phyloP scores from a whole-genome alignment of 2,329 filamentous ascomycete species.

The Venturia carpophila region DNA sequence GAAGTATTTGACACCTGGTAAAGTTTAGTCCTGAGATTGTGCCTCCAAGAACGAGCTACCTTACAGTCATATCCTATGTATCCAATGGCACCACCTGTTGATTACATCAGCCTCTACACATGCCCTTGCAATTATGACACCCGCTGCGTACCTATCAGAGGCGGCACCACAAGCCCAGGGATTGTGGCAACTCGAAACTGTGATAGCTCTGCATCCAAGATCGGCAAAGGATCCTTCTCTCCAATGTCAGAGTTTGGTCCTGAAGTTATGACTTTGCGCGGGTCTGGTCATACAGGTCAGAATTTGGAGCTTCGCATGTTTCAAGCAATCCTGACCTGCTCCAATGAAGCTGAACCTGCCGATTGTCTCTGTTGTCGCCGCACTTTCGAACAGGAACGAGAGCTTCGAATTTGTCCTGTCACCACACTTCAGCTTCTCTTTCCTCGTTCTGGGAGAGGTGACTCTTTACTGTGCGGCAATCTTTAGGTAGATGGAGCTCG shows the following conservation, averaged over 20 bases:
- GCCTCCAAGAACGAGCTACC: background rate
- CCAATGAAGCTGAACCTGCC: slow-evolving; percentile 95
- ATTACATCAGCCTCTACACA: background rate
- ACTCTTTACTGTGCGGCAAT: slow-evolving; percentile 60
- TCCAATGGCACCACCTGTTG: slow-evolving; percentile 73
- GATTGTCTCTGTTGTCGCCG: slow-evolving; percentile 81
- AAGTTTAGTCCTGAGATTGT: background rate
- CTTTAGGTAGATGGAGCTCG: slow-evolving; percentile 92
- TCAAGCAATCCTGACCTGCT: slow-evolving; percentile 45
- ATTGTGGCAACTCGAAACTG: slow-evolving; percentile 74
- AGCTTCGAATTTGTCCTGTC: slow-evolving; percentile 57
- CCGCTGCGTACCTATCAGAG: slow-evolving; percentile 50
- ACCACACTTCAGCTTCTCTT: slow-evolving; percentile 1
- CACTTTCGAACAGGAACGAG: slow-evolving; percentile 94
- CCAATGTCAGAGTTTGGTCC: slow-evolving; percentile 80
- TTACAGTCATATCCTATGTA: slow-evolving; percentile 92
- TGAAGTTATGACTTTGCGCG: slow-evolving; percentile 73
- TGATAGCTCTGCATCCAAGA: slow-evolving; percentile 71
- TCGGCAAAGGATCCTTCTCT: slow-evolving; percentile 67
- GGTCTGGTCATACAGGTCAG: slow-evolving; percentile 36
- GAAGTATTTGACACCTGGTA: slow-evolving; percentile 70
- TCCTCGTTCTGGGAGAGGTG: slow-evolving; percentile 1
- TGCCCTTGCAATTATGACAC: background rate
- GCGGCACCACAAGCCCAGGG: slow-evolving; percentile 73
- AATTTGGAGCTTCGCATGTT: background rate